Evolutionary conservation across 176 grass and related monocot genomes (phyloP).

Genomic region (Carex pumila): DNA sequence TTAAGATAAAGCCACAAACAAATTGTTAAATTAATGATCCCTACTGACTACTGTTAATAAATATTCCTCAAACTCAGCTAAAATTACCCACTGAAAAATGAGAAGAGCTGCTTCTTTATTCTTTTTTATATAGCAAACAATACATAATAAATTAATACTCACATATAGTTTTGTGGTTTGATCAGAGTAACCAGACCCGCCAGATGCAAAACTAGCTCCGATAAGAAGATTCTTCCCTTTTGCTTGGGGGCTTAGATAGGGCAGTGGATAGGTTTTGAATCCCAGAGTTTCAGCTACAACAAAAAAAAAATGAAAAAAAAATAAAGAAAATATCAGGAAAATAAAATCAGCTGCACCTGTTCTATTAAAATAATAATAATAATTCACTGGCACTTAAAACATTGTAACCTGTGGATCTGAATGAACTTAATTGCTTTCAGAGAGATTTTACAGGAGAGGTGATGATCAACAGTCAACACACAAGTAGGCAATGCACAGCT

Average conservation of each 20-base stretch:
- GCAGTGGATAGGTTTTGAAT: constrained; percentile 40
- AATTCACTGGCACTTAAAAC: background rate
- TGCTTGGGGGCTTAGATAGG: constrained; percentile 64
- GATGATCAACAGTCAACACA: background rate
- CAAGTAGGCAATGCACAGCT: background rate
- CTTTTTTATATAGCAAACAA: too few species aligned
- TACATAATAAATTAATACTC: constrained; percentile 14
- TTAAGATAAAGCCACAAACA: too few species aligned
- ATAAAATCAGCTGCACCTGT: background rate
- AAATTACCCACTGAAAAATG: too few species aligned
- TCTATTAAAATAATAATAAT: background rate
- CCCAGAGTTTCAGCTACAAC: constrained; percentile 52
- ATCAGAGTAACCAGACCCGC: constrained; percentile 63
- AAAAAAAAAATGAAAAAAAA: background rate
- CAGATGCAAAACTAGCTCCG: constrained; percentile 75
- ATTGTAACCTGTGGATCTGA: background rate
- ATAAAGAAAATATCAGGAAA: background rate
- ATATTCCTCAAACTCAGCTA: too few species aligned
- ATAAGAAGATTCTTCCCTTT: constrained; percentile 60
- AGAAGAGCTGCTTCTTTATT: too few species aligned
- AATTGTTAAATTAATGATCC: too few species aligned
- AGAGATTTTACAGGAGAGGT: background rate
- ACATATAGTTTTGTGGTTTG: constrained; percentile 64
- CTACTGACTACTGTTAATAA: too few species aligned
- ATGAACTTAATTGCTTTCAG: background rate